A percentile compares a stretch with the other conserved stretches of the same genome.
Evolutionary conservation across 768 basidiomycete genomes (phyloP).

Genomic region (Dentipellis sp.): DNA sequence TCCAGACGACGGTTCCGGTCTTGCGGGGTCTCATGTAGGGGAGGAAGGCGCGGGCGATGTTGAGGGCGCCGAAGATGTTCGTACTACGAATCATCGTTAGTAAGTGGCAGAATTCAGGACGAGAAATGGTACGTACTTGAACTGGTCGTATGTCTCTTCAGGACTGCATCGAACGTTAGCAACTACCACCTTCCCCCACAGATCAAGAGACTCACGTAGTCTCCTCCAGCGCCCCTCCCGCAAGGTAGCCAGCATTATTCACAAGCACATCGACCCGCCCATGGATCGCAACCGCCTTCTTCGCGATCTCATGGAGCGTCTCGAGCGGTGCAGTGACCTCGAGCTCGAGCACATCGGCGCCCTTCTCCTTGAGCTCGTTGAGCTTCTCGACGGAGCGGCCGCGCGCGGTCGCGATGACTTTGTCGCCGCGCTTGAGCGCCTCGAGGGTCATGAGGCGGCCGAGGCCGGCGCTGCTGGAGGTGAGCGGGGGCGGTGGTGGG

Average conservation of each 20-base stretch:
- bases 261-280: slow-evolving; percentile 15
- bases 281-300: slow-evolving; percentile 14
- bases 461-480: background rate
- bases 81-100: background rate
- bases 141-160: slow-evolving; percentile 15
- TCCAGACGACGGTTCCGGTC: slow-evolving; percentile 13
- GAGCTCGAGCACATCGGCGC: slow-evolving; percentile 18
- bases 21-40: slow-evolving; percentile 15
- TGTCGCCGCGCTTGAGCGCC: slow-evolving; percentile 13
- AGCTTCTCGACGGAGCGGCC: slow-evolving; percentile 15
- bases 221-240: slow-evolving; percentile 14
- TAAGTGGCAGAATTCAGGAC: too few species aligned
- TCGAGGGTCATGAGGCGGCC: slow-evolving; percentile 11
- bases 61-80: slow-evolving; percentile 14
- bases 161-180: slow-evolving; percentile 6
- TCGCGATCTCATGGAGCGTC: slow-evolving; percentile 12
- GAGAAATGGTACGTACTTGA: slow-evolving; percentile 6
- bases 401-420: slow-evolving; percentile 15
- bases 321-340: slow-evolving; percentile 18
- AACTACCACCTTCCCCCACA: background rate
- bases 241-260: slow-evolving; percentile 8
- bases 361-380: slow-evolving; percentile 20
- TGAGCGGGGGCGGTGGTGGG: background rate
- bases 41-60: slow-evolving; percentile 14
- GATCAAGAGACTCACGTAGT: slow-evolving; percentile 5